Evolutionary conservation across 2,329 filamentous ascomycete genomes (phyloP), one percentile per base, ranked within the genome.

Genomic region (Graphiopsis chlorocephala): DNA sequence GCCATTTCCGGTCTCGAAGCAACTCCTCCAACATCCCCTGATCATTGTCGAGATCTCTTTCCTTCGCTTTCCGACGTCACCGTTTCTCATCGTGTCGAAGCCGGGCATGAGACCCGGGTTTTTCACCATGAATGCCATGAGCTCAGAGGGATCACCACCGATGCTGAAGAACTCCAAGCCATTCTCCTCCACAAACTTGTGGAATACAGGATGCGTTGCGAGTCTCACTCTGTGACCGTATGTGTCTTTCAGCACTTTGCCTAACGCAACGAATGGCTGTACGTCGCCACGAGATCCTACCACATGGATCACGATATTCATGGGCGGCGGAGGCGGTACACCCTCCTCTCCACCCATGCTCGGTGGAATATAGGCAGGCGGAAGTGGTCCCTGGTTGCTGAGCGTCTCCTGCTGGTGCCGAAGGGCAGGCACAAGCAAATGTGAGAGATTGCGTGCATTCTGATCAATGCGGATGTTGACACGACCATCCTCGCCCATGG

Each of bases 31-130:
- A 72, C 91, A 95, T 0, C 93, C 92, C 26, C 90, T 81, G n/a
- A 97, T 80, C 67, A 95, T 93, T 66, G 92, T 85, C 65, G 88
- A 86, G 67, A 96, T 92, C 17, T 90, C 90, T 67, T 85, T 87
- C 31, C 92, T 84, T 31, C 91, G 83, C 76, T 88, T 90, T 48
- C 85, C 88, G 58, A 96, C 86, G 73, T 95, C 92, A 8, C 92
- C 92, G 68, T 85, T 90, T 66, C 87, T 88, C 57, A 96, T 78
- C 0, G 90, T 88, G 57, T 93, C 89, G 65, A 94, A 86, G 0
- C 90, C 90, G 1, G 92, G 92, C 88, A 96, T 92, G 33, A 96
- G 80, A 0, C 92, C 91, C 0, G 92, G 91, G 70, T 95, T 90
- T 77, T 93, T 93, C 53, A 95, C 92, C 92, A 96, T 96, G 72